These are phyloP conservation scores for Penicillium chermesinum DNA, from an alignment of 495 filamentous ascomycete species.

Conservation along the genomic window DNA sequence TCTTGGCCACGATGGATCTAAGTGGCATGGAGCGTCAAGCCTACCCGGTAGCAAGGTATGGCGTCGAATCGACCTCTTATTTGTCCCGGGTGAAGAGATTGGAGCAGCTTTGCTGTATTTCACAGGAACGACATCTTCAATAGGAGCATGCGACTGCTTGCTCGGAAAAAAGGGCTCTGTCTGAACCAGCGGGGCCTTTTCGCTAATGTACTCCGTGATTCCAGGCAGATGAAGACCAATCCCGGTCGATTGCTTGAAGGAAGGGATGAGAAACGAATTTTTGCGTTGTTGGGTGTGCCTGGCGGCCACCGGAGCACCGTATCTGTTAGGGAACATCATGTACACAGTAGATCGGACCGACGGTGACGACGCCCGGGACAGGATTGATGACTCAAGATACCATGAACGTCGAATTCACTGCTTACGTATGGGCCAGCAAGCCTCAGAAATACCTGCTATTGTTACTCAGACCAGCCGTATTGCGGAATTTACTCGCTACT, in stretches of 20 bases:
- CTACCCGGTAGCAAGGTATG: conserved; percentile 55
- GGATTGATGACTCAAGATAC: background rate
- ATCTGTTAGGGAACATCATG: conserved; percentile 47
- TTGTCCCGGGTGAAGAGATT: conserved; percentile 75
- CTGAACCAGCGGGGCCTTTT: conserved; percentile 84
- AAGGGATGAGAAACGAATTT: conserved; percentile 75
- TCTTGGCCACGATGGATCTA: conserved; percentile 46
- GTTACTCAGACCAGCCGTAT: no score
- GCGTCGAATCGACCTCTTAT: conserved; percentile 81
- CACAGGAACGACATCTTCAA: conserved; percentile 96
- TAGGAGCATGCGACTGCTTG: conserved; percentile 75
- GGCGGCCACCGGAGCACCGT: conserved; percentile 75
- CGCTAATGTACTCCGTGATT: conserved; percentile 63
- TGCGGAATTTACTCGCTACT: no score
- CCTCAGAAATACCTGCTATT: background rate
- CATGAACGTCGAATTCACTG: background rate
- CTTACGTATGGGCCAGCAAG: background rate
- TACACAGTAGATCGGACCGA: background rate
- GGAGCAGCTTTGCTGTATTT: conserved; percentile 94
- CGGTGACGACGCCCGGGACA: background rate
- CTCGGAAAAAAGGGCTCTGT: conserved; percentile 77
- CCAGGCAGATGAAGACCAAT: conserved; percentile 54
- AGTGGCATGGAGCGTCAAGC: conserved; percentile 87
- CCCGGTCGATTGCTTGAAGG: conserved; percentile 71
- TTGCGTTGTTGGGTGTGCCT: conserved; percentile 80